A percentile compares a stretch with the other conserved stretches of the same genome.
These are phyloP conservation scores for Populus ilicifolia DNA, from an alignment of 345 rosid species.

Conservation along the genomic window DNA sequence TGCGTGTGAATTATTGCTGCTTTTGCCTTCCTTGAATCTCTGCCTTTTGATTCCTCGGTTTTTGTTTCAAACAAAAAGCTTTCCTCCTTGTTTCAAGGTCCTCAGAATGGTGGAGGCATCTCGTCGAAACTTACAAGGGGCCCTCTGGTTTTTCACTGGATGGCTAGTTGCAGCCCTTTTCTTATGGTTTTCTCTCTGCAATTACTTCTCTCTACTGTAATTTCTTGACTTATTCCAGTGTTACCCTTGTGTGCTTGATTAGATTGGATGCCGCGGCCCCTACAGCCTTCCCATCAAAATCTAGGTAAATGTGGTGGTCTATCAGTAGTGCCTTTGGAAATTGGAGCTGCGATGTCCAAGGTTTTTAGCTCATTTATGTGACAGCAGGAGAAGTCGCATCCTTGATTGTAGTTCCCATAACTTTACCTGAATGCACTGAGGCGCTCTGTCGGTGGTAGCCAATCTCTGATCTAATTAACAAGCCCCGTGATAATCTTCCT, in stretches of 20 bases:
- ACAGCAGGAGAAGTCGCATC: conserved; percentile 3
- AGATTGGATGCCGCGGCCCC: background rate
- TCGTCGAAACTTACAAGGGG: background rate
- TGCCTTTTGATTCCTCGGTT: conserved; percentile 16
- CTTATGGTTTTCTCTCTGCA: background rate
- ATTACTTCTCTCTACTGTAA: background rate
- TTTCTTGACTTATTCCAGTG: background rate
- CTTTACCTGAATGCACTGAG: background rate
- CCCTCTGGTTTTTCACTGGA: background rate
- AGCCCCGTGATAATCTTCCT: no score
- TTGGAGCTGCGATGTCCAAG: conserved; percentile 23
- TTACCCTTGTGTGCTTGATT: background rate
- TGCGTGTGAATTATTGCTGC: conserved; percentile 17
- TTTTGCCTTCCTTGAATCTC: background rate
- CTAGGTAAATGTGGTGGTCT: background rate
- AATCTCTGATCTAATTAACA: no score
- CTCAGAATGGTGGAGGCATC: background rate
- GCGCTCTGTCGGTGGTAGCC: conserved; percentile 2
- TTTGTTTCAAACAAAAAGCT: conserved; percentile 11
- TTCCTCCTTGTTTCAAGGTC: conserved; percentile 12
- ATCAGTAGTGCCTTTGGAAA: conserved; percentile 15
- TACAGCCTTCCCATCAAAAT: background rate
- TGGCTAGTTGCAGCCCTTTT: background rate
- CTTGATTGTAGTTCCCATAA: background rate
- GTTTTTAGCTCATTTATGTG: conserved; percentile 8